phyloP scores from a whole-genome alignment of 169 alveolate species.

The Eimeria nieschulzi region DNA sequence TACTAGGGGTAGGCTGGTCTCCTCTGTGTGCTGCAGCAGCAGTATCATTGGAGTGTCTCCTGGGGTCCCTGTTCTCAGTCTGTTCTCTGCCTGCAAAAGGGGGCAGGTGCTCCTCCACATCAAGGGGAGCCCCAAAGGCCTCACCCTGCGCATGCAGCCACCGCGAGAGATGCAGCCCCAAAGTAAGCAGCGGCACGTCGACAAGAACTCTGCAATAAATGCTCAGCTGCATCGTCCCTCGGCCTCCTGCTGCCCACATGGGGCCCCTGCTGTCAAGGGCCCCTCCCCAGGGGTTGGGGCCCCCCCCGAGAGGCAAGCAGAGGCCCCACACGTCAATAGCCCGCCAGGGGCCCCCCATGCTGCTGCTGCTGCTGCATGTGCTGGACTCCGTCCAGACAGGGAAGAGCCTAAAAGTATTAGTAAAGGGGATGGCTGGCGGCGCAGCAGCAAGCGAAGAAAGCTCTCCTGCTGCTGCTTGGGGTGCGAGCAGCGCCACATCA shows the following conservation, averaged over 20 bases:
- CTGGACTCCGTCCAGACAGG: conserved; percentile 42
- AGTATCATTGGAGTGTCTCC: not conserved
- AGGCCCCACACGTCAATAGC: conserved; percentile 48
- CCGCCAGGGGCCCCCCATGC: conserved; percentile 18
- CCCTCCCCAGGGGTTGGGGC: conserved; percentile 38
- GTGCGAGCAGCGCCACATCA: conserved; percentile 20
- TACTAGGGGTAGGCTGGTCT: not conserved
- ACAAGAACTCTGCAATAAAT: conserved; percentile 36
- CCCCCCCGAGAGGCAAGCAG: conserved; percentile 46
- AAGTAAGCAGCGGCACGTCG: conserved; percentile 17
- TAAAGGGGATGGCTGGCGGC: conserved; percentile 28
- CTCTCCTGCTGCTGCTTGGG: conserved; percentile 59
- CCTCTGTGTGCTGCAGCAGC: conserved; percentile 10
- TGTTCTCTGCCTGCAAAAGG: not conserved
- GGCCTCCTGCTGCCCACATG: conserved; percentile 14
- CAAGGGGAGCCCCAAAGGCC: conserved; percentile 53
- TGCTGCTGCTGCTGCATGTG: conserved; percentile 52
- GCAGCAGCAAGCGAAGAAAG: conserved; percentile 22
- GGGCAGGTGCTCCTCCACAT: not conserved
- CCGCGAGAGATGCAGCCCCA: conserved; percentile 35
- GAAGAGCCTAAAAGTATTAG: not conserved
- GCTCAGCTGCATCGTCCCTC: conserved; percentile 34
- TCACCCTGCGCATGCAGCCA: conserved; percentile 46
- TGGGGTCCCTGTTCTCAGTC: no score
- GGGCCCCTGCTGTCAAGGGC: conserved; percentile 46